These are phyloP conservation scores for Scorias spongiosa DNA, from an alignment of 2,329 filamentous ascomycete species.

Conservation along the genomic window DNA sequence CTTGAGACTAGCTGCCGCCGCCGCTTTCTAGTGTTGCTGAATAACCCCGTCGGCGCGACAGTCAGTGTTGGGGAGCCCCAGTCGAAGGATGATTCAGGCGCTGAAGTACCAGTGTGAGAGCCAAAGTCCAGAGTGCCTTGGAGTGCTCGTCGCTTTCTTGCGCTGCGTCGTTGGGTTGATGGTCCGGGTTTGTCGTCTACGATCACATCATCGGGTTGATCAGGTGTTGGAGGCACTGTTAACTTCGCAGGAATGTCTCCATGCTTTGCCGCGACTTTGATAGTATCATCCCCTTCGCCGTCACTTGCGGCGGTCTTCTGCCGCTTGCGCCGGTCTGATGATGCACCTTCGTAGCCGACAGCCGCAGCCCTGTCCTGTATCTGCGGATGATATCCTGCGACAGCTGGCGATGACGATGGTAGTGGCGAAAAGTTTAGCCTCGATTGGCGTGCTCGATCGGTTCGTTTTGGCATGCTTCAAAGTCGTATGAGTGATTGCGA, in stretches of 20 bases:
- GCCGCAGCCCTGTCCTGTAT: slow-evolving; percentile 21
- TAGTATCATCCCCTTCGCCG: background rate
- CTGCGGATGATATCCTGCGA: slow-evolving; percentile 17
- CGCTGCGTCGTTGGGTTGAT: slow-evolving; percentile 6
- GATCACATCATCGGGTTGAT: slow-evolving; percentile 6
- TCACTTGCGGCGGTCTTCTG: slow-evolving; percentile 11
- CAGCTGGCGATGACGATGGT: slow-evolving; percentile 24
- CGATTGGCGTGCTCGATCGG: slow-evolving; percentile 22
- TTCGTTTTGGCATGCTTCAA: background rate
- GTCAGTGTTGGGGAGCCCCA: too few species aligned
- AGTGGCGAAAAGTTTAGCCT: slow-evolving; percentile 29
- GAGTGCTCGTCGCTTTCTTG: slow-evolving; percentile 9
- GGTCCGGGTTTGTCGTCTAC: slow-evolving; percentile 11
- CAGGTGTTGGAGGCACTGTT: slow-evolving; percentile 11
- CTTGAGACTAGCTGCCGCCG: too few species aligned
- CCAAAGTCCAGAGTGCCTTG: slow-evolving; percentile 18
- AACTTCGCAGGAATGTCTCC: slow-evolving; percentile 6
- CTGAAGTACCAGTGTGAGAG: background rate
- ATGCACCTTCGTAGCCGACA: slow-evolving; percentile 17
- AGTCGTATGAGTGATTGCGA: too few species aligned
- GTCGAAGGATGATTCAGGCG: background rate
- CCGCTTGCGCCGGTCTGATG: slow-evolving; percentile 11
- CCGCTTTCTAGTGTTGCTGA: too few species aligned
- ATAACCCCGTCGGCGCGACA: too few species aligned
- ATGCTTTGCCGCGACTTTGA: slow-evolving; percentile 4